These are phyloP conservation scores for Lactarius akahatsu DNA, from an alignment of 768 basidiomycete species.

Conservation along the genomic window DNA sequence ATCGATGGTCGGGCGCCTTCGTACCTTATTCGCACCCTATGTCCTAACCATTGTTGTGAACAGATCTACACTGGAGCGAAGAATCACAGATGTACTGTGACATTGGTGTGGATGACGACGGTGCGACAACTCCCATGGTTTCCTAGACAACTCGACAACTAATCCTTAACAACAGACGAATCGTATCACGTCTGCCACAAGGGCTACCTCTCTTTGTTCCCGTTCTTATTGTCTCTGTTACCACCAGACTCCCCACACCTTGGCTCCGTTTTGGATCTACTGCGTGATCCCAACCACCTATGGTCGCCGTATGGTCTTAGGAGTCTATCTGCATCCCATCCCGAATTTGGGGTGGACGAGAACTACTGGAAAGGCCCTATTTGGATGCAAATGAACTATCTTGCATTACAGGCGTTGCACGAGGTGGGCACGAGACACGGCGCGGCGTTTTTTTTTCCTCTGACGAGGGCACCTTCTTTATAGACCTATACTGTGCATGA, in stretches of 20 bases:
- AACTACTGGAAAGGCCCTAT: constrained; percentile 98
- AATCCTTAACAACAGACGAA: constrained; percentile 60
- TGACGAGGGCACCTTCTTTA: neutral
- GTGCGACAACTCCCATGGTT: constrained; percentile 40
- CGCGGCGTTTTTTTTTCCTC: neutral
- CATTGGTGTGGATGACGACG: constrained; percentile 78
- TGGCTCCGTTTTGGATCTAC: constrained; percentile 73
- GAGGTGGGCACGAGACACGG: constrained; percentile 47
- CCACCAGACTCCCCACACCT: constrained; percentile 76
- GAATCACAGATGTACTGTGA: constrained; percentile 93
- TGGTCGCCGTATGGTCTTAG: constrained; percentile 93
- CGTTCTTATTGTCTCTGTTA: constrained; percentile 82
- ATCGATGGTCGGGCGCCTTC: constrained; percentile 62
- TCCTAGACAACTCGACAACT: constrained; percentile 12
- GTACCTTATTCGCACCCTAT: constrained; percentile 7
- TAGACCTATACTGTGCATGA: constrained; percentile 75
- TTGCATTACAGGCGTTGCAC: constrained; percentile 75
- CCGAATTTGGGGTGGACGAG: constrained; percentile 88
- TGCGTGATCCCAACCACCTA: constrained; percentile 77
- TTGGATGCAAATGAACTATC: constrained; percentile 98
- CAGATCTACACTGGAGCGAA: constrained; percentile 93
- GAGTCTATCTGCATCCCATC: constrained; percentile 82
- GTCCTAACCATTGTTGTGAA: constrained; percentile 6
- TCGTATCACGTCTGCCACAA: constrained; percentile 87
- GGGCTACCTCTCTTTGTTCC: constrained; percentile 94